A percentile compares a stretch with the other conserved stretches of the same genome.
phyloP scores from a whole-genome alignment of 345 rosid genomes.

The Eucalyptus lansdowneana region DNA sequence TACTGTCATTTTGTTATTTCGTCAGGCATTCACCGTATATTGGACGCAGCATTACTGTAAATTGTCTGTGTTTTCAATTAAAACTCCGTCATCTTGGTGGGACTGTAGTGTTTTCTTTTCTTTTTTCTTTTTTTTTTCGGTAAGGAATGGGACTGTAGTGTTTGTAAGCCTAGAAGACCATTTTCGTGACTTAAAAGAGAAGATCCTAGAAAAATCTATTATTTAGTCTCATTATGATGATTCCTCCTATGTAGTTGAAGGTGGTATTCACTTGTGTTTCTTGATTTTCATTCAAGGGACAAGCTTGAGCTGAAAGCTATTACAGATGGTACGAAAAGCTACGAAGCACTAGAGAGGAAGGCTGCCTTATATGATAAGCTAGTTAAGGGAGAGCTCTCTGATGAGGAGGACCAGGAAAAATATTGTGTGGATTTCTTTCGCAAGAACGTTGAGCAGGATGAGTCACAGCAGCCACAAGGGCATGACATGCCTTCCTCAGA shows the following conservation, averaged over 20 bases:
- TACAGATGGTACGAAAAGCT: slow-evolving; percentile 66
- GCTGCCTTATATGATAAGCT: slow-evolving; percentile 81
- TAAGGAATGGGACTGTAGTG: not conserved
- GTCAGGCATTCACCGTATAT: not conserved
- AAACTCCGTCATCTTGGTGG: not conserved
- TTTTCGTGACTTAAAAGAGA: not conserved
- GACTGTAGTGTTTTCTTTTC: not conserved
- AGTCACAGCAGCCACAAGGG: slow-evolving; percentile 7
- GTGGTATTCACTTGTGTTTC: not conserved
- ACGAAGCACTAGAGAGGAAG: slow-evolving; percentile 86
- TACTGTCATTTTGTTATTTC: not conserved
- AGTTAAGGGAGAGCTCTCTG: slow-evolving; percentile 68
- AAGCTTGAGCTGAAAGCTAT: slow-evolving; percentile 87
- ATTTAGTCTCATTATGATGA: not conserved
- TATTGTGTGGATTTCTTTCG: slow-evolving; percentile 83
- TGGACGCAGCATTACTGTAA: not conserved
- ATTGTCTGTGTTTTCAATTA: not conserved
- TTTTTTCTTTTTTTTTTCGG: not conserved
- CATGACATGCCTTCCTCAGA: slow-evolving; percentile 5
- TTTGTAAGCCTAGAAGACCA: not conserved
- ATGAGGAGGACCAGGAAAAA: slow-evolving; percentile 85
- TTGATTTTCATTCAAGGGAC: slow-evolving; percentile 41
- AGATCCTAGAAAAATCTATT: not conserved
- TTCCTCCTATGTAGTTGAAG: not conserved
- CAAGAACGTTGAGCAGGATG: slow-evolving; percentile 46